Conservation (phyloP, 345 rosid genomes). For the Barbarea vulgaris region DNA sequence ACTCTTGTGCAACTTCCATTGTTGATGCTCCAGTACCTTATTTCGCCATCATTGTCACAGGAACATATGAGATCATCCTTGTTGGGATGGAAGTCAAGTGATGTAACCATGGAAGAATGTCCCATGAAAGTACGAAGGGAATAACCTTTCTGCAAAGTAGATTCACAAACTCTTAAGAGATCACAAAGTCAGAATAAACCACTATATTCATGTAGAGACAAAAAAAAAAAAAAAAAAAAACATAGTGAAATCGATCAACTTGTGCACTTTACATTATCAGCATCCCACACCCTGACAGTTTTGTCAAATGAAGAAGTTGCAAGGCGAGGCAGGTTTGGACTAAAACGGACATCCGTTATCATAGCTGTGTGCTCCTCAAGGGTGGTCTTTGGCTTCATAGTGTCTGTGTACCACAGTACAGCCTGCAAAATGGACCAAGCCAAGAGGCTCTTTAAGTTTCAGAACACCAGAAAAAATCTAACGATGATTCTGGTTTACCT, state of each 20-base stretch:
- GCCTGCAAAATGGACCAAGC: slow-evolving; percentile 55
- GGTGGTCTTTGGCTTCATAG: slow-evolving; percentile 66
- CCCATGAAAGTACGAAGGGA: slow-evolving; percentile 84
- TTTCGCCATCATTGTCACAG: slow-evolving; percentile 87
- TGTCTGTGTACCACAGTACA: slow-evolving; percentile 79
- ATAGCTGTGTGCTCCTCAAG: slow-evolving; percentile 81
- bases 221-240: no score
- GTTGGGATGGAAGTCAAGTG: slow-evolving; percentile 92
- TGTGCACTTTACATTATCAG: slow-evolving; percentile 71
- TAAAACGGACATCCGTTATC: slow-evolving; percentile 95
- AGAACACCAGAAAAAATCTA: slow-evolving; percentile 5
- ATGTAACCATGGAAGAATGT: slow-evolving; percentile 69
- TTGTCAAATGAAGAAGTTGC: slow-evolving; percentile 98
- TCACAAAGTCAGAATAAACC: slow-evolving; percentile 11
- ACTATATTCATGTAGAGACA: slow-evolving; percentile 12
- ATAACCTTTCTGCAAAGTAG: slow-evolving; percentile 73
- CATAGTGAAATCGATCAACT: slow-evolving; percentile 8
- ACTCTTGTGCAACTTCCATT: slow-evolving; percentile 75
- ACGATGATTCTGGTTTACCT: slow-evolving; percentile 46
- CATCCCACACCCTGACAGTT: slow-evolving; percentile 99
- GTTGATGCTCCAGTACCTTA: slow-evolving; percentile 90
- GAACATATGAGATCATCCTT: slow-evolving; percentile 94
- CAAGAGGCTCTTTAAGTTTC: slow-evolving; percentile 25
- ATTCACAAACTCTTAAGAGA: slow-evolving; percentile 13
- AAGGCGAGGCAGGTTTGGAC: slow-evolving; percentile 85